Evolutionary conservation across 306 rosid species (phyloP), one percentile per base, ranked within the genome.

Genomic region (Elaeagnus macrophylla): DNA sequence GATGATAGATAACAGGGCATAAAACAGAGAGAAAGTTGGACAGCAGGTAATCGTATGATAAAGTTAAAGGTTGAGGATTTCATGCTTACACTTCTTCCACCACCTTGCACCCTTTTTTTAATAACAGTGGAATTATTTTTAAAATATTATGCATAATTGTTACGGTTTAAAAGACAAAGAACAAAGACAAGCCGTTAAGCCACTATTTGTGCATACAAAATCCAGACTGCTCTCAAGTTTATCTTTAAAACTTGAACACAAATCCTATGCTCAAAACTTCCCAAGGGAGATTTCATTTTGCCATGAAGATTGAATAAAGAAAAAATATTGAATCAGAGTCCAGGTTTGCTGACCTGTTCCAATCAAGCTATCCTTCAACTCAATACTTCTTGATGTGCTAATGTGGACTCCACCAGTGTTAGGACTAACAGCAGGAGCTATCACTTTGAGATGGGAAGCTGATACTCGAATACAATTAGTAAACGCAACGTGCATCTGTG

Each of bases 351-450:
- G 40, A 82, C 95, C 94, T 74, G 97, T 90, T 64, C 77, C 62
- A 53, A 90, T 72, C 46, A 76, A 49, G 76, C 80, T 67, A 9
- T 82, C 76, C 56, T 37, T 71, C 66, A 91, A 61, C 70, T 60
- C 70, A 42, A 91, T 60, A 13, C 86, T 70, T 62, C 36, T 81
- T 36, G 91, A 68, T 12, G 75, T 65, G 59, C 95, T 91, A 42
- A 91, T 84, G 76, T 86, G 97, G 71, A 91, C 77, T 74, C 94
- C 97, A 67, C 86, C 97, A 10, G 97, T 90, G 61, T 90, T 90
- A 20, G 97, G 95, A 66, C 97, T 90, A 60, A 15, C 47, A 50
- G 76, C 66, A 57, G 97, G 91, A 1, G 95, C 95, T 17, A 80
- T 68, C 50, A 86, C 84, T 45, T 54, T 59, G 61, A 90, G 84